Evolutionary conservation across 1,284 basidiomycete species (phyloP), one percentile per base, ranked within the genome.

Genomic region (Austroboletus olivaceoglutinosus): DNA sequence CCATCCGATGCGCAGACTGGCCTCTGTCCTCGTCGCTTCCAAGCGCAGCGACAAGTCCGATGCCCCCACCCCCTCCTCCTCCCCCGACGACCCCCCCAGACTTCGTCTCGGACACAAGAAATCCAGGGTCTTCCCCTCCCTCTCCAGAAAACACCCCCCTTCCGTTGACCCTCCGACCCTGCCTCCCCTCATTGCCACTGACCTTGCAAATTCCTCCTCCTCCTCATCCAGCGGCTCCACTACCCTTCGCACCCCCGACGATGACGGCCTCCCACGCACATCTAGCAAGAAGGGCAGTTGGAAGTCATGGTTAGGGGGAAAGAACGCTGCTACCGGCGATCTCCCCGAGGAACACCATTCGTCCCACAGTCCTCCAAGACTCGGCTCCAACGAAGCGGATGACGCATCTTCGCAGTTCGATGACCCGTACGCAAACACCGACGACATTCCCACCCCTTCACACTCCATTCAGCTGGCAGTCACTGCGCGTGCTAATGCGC

Each of bases 191-290:
- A 37, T 62, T 30, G 50, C 62, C 43, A 56, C 55, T 19, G 58
- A 67, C 54, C 55, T 65, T 33, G 48, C 57, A 16, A 60, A 60
- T 21, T 76, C 74, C 18, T 82, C 81, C 1, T 82, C 83, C 13
- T 78, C 79, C 19, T 82, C 85, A 10, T 85, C 83, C 2, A 78
- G 76, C 42, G 81, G 78, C 48, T 82, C 80, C 15, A 75, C 77
- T 41, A 80, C 78, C 49, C 71, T 82, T 36, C 77, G 75, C 51
- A 85, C 85, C 10, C 83, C 83, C 33, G 83, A 76, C 56, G 77
- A 86, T 58, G 82, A 85, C 57, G 72, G 67, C 55, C 62, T 73
- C 51, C 62, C 72, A 54, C 63, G 67, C 54, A 63, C 59, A n/a
- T 61, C 62, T 23, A 74, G 71, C 60, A 65, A 62, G 60, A 77